These are phyloP conservation scores for Boletellus deceptivus DNA, from an alignment of 1,284 basidiomycete genomes.

Conservation along the genomic window DNA sequence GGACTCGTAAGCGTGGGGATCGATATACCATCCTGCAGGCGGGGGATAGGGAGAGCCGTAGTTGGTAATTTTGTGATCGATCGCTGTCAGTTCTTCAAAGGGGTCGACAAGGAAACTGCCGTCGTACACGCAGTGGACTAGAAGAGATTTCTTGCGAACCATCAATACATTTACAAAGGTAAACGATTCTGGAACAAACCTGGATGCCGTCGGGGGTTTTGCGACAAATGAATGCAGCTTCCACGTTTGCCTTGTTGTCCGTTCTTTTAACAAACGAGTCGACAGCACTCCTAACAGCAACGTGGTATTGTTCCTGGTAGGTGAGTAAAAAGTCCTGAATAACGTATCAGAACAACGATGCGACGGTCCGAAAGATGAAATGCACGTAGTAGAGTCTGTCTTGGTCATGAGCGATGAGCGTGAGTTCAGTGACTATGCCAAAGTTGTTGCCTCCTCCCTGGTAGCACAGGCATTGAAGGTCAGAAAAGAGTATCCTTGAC, in stretches of 20 bases:
- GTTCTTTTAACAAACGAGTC: conserved; percentile 5
- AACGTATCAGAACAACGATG: not conserved
- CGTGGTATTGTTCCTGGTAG: not conserved
- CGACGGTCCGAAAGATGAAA: not conserved
- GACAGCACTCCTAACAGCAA: conserved; percentile 11
- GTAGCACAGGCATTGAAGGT: not conserved
- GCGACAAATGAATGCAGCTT: conserved; percentile 9
- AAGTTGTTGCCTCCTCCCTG: conserved; percentile 34
- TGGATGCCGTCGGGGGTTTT: conserved; percentile 1
- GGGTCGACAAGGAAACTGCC: conserved; percentile 2
- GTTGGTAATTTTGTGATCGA: not conserved
- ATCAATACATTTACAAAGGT: not conserved
- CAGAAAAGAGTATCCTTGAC: not conserved
- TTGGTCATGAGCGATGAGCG: conserved; percentile 17
- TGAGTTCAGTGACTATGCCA: conserved; percentile 29
- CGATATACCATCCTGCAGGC: not conserved
- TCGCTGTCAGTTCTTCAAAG: conserved; percentile 3
- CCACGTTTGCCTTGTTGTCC: conserved; percentile 11
- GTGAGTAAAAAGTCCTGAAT: not conserved
- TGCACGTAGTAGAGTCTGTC: not conserved
- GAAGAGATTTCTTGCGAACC: not conserved
- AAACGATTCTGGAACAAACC: not conserved
- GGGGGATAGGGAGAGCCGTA: not conserved
- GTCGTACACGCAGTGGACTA: conserved; percentile 11
- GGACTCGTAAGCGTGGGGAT: not conserved